A percentile compares a stretch with the other conserved stretches of the same genome.
These are phyloP conservation scores for Ceratonia siliqua DNA, from an alignment of 306 rosid genomes.

Conservation along the genomic window DNA sequence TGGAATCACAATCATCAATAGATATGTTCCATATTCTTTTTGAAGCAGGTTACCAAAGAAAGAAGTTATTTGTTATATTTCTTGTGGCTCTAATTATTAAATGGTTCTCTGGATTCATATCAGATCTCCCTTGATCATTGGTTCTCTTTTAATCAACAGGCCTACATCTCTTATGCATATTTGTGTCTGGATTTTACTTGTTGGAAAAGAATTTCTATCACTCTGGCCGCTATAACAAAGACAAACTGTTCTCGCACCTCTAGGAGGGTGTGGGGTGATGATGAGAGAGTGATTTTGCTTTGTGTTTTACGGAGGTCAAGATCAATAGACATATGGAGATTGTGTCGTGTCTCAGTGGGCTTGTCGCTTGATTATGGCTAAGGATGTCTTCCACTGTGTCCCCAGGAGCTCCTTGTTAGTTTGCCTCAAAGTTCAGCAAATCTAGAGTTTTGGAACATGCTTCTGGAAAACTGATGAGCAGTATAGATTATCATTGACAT, in stretches of 20 bases:
- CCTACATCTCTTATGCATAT: conserved; percentile 49
- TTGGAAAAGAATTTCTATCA: conserved; percentile 60
- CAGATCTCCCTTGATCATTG: background rate
- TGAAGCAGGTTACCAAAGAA: background rate
- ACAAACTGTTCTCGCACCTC: conserved; percentile 84
- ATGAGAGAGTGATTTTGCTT: conserved; percentile 59
- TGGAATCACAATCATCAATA: background rate
- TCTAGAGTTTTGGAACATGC: conserved; percentile 33
- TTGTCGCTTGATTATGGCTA: conserved; percentile 92
- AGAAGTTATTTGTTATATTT: background rate
- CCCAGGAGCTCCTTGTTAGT: conserved; percentile 44
- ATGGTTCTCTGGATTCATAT: conserved; percentile 1
- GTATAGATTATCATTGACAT: conserved; percentile 34
- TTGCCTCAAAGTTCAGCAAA: conserved; percentile 18
- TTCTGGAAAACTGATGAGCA: conserved; percentile 45
- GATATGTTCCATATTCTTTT: background rate
- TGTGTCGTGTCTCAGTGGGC: conserved; percentile 87
- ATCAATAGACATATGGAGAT: conserved; percentile 80
- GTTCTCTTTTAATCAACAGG: conserved; percentile 44
- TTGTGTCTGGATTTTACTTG: conserved; percentile 48
- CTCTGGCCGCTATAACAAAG: conserved; percentile 86
- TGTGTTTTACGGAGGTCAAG: conserved; percentile 64
- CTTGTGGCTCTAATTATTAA: background rate
- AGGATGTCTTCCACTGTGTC: conserved; percentile 43
- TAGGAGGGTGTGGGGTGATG: conserved; percentile 84